These are phyloP conservation scores for Irpex sp. DNA, from an alignment of 1,284 basidiomycete genomes.

Conservation along the genomic window DNA sequence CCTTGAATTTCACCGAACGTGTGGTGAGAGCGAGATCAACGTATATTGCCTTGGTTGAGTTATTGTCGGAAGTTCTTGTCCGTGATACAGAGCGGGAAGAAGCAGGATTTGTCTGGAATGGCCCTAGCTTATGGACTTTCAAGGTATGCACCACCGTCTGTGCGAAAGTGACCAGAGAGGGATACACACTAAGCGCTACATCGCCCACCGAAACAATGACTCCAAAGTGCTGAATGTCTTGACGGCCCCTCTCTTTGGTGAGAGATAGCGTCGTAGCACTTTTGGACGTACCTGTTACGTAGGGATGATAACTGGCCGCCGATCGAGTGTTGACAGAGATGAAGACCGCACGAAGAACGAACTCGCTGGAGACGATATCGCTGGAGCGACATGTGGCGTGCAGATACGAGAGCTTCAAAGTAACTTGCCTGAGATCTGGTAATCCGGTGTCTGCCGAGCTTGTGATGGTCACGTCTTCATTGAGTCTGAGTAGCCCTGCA, in stretches of 20 bases:
- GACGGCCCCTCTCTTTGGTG: slow-evolving; percentile 19
- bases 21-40: slow-evolving; percentile 22
- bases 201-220: slow-evolving; percentile 40
- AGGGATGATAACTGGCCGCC: slow-evolving; percentile 17
- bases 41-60: slow-evolving; percentile 7
- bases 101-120: neutral
- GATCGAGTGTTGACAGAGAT: slow-evolving; percentile 15
- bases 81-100: neutral
- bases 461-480: neutral
- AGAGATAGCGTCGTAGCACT: slow-evolving; percentile 14
- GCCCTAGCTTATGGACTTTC: slow-evolving; percentile 19
- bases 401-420: slow-evolving; percentile 4
- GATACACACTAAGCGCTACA: slow-evolving; percentile 47
- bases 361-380: slow-evolving; percentile 12
- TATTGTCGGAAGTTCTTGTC: neutral
- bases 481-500: neutral
- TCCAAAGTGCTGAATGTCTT: slow-evolving; percentile 33
- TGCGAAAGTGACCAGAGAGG: slow-evolving; percentile 60
- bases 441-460: neutral
- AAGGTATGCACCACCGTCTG: slow-evolving; percentile 53
- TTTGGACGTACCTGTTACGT: slow-evolving; percentile 16
- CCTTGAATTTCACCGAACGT: slow-evolving; percentile 42
- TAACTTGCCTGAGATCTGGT: neutral
- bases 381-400: slow-evolving; percentile 2
- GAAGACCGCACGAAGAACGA: slow-evolving; percentile 16